Base-by-base conservation (phyloP, 2,329 filamentous ascomycete species). In the Seiridium cupressi region DNA sequence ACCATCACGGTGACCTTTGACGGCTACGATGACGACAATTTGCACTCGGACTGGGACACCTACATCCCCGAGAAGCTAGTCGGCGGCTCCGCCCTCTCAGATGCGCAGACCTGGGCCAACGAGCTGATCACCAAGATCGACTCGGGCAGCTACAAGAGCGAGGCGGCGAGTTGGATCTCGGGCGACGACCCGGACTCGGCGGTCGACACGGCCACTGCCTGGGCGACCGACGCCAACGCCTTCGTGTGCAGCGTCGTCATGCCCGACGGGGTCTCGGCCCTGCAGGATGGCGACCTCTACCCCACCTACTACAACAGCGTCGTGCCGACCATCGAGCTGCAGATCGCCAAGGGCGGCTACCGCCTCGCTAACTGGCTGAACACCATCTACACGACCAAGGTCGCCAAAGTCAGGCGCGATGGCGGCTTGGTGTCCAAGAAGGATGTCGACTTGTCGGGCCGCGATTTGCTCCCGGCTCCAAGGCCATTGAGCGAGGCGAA, bases 11-110 rank as follows among this genome's bases (percentile, higher is more conserved):
- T 84, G 1, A 72, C 69, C 1, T 83, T 79, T 65, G 67, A 75
- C 34, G 71, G 72, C 3, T 66, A 70, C 18, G 61, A 64, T 31
- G 51, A 31, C 49, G 77, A 76, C 9, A 83, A 84, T 60, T 74
- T 84, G 0, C 81, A 83, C 62, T 67, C 76, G 6, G 71, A 80
- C 26, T 84, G 81, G 81, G 81, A 83, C 62, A 78, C 77, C 4
- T 72, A 73, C 54, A 81, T 83, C 49, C 74, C 78, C 3, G 74
- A 79, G 61, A 72, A 77, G 18, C 62, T 75, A 32, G 66, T 77
- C 0, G 79, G 78, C 0, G 77, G 71, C 6, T 58, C 18, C 3
- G 64, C 72, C n/a, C 60, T 65, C n/a, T 51, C 68, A 0, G 62
- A 72, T 59, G 76, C 77, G 2, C 62, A 71, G 36, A 57, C 57